Percentiles rank a stretch among this genome's conserved stretches.
Evolutionary conservation across 1,284 basidiomycete genomes (phyloP).

Genomic region (Athelia psychrophila): DNA sequence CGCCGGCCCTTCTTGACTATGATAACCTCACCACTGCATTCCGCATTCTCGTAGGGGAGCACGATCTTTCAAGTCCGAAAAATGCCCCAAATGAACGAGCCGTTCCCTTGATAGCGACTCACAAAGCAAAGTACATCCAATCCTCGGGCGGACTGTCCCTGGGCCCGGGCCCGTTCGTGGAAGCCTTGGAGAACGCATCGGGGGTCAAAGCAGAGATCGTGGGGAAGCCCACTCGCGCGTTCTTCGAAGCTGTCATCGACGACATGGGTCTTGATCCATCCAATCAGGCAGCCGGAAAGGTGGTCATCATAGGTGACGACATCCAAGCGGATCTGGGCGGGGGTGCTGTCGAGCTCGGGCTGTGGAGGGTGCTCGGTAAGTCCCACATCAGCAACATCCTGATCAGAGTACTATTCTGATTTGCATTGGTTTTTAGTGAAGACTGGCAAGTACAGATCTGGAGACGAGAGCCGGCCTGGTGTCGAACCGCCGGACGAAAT

Average conservation of each 20-base stretch:
- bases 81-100: background rate
- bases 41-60: constrained; percentile 48
- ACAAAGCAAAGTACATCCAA: constrained; percentile 50
- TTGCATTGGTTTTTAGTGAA: constrained; percentile 36
- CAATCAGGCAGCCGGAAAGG: constrained; percentile 24
- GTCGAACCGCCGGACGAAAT: constrained; percentile 47
- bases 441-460: constrained; percentile 62
- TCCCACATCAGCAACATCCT: too few relatives aligned
- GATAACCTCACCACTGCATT: constrained; percentile 63
- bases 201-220: constrained; percentile 50
- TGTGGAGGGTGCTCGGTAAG: constrained; percentile 64
- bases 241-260: constrained; percentile 57
- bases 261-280: constrained; percentile 34
- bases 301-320: constrained; percentile 71
- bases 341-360: constrained; percentile 56
- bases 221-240: constrained; percentile 61
- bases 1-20: constrained; percentile 54
- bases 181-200: constrained; percentile 57
- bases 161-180: constrained; percentile 70
- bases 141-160: constrained; percentile 51
- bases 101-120: constrained; percentile 52
- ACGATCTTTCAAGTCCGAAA: constrained; percentile 6
- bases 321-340: constrained; percentile 61
- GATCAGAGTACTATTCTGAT: too few relatives aligned
- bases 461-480: constrained; percentile 46